Conservation (phyloP, 2,329 filamentous ascomycete species). For the Arthrobotrys entomopaga region DNA sequence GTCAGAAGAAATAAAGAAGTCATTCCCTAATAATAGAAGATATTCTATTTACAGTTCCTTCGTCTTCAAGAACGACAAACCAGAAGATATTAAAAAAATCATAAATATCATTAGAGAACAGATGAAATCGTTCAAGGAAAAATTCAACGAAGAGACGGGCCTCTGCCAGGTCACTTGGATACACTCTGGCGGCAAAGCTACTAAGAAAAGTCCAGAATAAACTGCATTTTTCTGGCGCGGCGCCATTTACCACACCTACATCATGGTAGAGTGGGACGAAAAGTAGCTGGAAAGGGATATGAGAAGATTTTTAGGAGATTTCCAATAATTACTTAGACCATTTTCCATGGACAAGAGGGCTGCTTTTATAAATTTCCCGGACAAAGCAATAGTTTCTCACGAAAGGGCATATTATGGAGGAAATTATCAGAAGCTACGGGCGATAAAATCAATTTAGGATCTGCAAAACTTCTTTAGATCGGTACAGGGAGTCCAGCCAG, state of each 20-base stretch:
- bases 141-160: constrained; percentile 54
- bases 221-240: constrained; percentile 61
- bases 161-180: constrained; percentile 59
- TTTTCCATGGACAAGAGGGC: constrained; percentile 57
- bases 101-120: constrained; percentile 41
- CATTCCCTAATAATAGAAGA: constrained; percentile 56
- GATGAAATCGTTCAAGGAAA: constrained; percentile 55
- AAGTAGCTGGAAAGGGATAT: constrained; percentile 61
- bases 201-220: background rate
- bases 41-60: constrained; percentile 60
- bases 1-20: constrained; percentile 59
- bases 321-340: constrained; percentile 56
- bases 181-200: constrained; percentile 58
- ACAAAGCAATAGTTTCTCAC: background rate
- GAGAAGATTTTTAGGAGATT: constrained; percentile 55
- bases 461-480: background rate
- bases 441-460: background rate
- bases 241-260: constrained; percentile 59
- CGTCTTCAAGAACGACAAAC: constrained; percentile 48
- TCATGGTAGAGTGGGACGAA: constrained; percentile 60
- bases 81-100: constrained; percentile 1
- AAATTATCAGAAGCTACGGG: background rate
- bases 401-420: background rate
- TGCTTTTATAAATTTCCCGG: constrained; percentile 60
- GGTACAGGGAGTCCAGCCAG: background rate